These are phyloP conservation scores for Gracilaria domingensis DNA, from an alignment of 23 red algal genomes.

Conservation along the genomic window DNA sequence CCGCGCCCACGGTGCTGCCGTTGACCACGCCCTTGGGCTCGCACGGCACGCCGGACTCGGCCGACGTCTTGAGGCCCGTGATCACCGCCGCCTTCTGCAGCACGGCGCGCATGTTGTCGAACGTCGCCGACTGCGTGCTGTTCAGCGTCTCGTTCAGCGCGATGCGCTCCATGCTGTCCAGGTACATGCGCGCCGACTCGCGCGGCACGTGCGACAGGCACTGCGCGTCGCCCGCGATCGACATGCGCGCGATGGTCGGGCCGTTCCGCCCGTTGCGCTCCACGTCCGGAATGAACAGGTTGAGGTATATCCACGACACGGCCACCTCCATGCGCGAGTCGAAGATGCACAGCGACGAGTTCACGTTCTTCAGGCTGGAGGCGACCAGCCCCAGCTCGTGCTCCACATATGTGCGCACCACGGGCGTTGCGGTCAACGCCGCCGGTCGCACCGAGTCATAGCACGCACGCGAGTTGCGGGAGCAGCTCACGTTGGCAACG, in stretches of 20 bases:
- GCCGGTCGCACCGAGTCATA: background rate
- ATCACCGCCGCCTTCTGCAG: conserved; percentile 21
- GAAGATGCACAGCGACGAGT: conserved; percentile 13
- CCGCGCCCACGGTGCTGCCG: conserved; percentile 10
- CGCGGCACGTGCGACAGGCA: background rate
- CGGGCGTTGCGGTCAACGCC: background rate
- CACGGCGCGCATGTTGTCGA: conserved; percentile 15
- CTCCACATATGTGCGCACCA: background rate
- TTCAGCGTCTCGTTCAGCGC: conserved; percentile 6
- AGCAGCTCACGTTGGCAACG: background rate
- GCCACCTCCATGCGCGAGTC: background rate
- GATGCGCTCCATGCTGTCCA: conserved; percentile 2
- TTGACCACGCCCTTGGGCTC: background rate
- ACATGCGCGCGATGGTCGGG: background rate
- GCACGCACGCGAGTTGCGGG: background rate
- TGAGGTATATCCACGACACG: conserved; percentile 6
- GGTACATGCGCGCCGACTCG: conserved; percentile 8
- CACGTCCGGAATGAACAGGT: conserved; percentile 14
- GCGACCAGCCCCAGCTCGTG: background rate
- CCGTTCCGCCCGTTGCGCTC: conserved; percentile 23
- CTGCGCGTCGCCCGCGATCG: background rate
- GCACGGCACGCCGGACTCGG: background rate
- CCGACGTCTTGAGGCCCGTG: background rate
- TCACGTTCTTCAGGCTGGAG: conserved; percentile 1
- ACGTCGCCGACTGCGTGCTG: background rate